Evolutionary conservation across 768 basidiomycete genomes (phyloP), one percentile per base, ranked within the genome.

Genomic region (Tylopilus sp.): DNA sequence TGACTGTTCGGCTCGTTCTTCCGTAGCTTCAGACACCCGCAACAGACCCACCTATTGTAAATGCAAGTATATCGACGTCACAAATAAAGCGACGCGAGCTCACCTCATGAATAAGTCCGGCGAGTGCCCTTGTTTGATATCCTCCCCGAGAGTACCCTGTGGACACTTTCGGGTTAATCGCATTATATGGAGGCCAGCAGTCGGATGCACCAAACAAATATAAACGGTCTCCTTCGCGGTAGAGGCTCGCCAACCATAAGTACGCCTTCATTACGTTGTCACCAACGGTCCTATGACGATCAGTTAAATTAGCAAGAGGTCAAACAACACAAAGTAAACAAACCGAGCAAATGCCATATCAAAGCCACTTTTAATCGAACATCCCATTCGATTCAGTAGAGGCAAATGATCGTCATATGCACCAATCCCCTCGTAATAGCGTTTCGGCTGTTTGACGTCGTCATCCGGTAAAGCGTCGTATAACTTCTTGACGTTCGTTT

Each of bases 101-200:
- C n/a, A 68, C 74, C 47, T 57, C 65, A 2, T 70, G 47, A 2
- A 75, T 73, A 69, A 75, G 71, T 5, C 57, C 67, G 1, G 73
- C 70, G 5, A 76, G 48, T 0, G 53, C 57, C 3, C 74, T 71
- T 1, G 65, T 71, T 65, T 74, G 73, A 52, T 73, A 75, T 6
- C 73, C 74, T 0, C 74, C 74, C 12, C 75, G 69, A 28, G 74
- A 75, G 41, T 75, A 76, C 1, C 74, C 74, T 75, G 35, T 1
- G 33, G n/a, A n/a, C n/a, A n/a, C n/a, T n/a, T n/a, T n/a, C n/a
- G n/a, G n/a, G n/a, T n/a, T n/a, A n/a, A n/a, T n/a, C n/a, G n/a
- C n/a, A n/a, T n/a, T n/a, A n/a, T n/a, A n/a, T n/a, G n/a, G n/a
- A 26, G 26, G 26, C 12, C 20, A 23, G 28, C 28, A 31, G 30